phyloP scores from a whole-genome alignment of 495 filamentous ascomycete species.

The Margaritispora aquatica region DNA sequence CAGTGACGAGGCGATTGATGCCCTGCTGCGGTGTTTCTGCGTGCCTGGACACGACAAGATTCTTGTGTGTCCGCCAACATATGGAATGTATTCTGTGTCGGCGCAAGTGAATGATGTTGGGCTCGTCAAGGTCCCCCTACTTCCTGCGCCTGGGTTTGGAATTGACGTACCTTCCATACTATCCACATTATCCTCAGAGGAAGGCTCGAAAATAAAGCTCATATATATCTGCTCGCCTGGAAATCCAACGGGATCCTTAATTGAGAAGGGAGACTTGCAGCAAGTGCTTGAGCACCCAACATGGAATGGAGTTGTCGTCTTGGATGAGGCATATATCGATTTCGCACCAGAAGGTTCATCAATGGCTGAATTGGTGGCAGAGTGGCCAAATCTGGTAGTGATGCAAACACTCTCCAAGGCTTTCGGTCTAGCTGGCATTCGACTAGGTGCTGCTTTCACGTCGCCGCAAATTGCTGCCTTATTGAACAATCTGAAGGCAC shows the following conservation, averaged over 20 bases:
- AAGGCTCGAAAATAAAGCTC: conserved; percentile 63
- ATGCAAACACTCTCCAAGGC: conserved; percentile 98
- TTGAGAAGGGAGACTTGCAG: conserved; percentile 69
- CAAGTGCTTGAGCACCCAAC: conserved; percentile 76
- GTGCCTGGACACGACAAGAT: conserved; percentile 80
- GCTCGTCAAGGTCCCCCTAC: conserved; percentile 78
- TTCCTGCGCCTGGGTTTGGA: conserved; percentile 52
- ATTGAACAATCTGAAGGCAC: conserved; percentile 88
- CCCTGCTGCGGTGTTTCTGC: conserved; percentile 88
- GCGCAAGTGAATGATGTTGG: conserved; percentile 88
- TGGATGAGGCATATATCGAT: conserved; percentile 97
- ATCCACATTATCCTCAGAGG: conserved; percentile 49
- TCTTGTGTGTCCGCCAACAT: conserved; percentile 91
- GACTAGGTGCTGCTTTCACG: conserved; percentile 64
- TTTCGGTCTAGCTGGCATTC: conserved; percentile 90
- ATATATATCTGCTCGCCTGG: conserved; percentile 90
- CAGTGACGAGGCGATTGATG: conserved; percentile 94
- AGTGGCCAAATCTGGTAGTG: conserved; percentile 94
- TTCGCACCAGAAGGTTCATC: conserved; percentile 75
- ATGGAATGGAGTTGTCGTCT: conserved; percentile 90
- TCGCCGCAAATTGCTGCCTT: conserved; percentile 52
- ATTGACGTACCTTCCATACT: conserved; percentile 66
- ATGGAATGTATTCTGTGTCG: conserved; percentile 96
- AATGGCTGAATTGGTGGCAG: conserved; percentile 86
- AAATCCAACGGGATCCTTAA: conserved; percentile 79